Base-by-base conservation (phyloP, 768 basidiomycete genomes). In the Glaciozyma antarctica region DNA sequence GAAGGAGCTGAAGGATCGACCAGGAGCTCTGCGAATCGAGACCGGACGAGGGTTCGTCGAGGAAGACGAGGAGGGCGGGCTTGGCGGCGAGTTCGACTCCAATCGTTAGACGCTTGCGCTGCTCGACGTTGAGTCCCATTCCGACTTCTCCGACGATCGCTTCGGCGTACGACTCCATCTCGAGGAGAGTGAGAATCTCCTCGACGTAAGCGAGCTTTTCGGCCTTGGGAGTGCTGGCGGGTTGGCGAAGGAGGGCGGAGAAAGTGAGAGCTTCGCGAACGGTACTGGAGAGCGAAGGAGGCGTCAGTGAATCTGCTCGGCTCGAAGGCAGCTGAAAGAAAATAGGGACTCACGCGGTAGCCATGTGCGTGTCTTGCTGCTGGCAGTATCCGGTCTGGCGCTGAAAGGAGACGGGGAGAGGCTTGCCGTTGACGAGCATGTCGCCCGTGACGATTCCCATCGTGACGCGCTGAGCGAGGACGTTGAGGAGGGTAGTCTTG, bases 1-100 rank as follows among this genome's bases (percentile, higher is more conserved):
- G 80, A 49, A 92, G 78, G 78, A 92, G 88, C 1, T 75, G 75
- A 44, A 76, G 73, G 53, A 78, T 75, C 65, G 75, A 75, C 73
- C 72, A 77, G 38, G 77, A 76, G 32, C 61, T 51, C 16, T 62
- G 56, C 17, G 54, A 60, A 54, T 49, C 47, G 32, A 60, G 58
- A 43, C 90, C 91, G 30, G 88, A 86, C 0, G 90, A 92, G 13
- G 57, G 90, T 75, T 93, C 90, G 73, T 92, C 90, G 43, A 90
- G 77, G 80, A 93, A 92, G n/a, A 93, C 80, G 0, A 94, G 79
- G 0, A 90, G 78, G 70, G 86, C 84, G 0, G 88, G 88, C 22
- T 90, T 90, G 12, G 88, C 88, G 51, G 88, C 90, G 10, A 92
- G 79, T 74, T 90, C 89, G 30, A 90, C 88, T 22, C 82, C 89